phyloP scores from a whole-genome alignment of 2,329 filamentous ascomycete species.

The Didymella arachidicola region DNA sequence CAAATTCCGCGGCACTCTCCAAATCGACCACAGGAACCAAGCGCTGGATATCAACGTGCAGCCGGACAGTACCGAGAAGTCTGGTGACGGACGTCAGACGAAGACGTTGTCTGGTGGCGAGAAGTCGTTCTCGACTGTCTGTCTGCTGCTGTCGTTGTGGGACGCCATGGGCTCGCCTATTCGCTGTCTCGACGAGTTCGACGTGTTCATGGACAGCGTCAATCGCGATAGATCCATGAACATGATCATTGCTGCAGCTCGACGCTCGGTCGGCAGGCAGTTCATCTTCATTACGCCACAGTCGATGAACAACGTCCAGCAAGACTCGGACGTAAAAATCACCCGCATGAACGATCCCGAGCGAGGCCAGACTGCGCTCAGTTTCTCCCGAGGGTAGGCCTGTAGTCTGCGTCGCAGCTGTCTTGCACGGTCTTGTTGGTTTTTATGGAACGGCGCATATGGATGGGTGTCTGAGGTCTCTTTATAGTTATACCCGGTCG shows the following conservation, averaged over 20 bases:
- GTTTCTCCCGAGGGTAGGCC: constrained; percentile 25
- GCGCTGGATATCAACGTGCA: constrained; percentile 78
- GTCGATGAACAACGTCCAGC: constrained; percentile 64
- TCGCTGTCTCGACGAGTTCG: constrained; percentile 95
- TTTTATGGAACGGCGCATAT: not conserved
- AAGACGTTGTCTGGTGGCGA: constrained; percentile 95
- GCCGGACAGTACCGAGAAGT: constrained; percentile 73
- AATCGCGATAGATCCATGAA: constrained; percentile 93
- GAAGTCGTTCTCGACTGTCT: constrained; percentile 97
- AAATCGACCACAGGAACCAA: constrained; percentile 78
- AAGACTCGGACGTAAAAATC: constrained; percentile 74
- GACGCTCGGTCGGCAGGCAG: constrained; percentile 86
- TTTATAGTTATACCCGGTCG: constrained; percentile 32
- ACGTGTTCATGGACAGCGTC: constrained; percentile 99
- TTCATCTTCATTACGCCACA: constrained; percentile 98
- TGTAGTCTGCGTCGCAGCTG: not conserved
- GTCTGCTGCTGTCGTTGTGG: constrained; percentile 90
- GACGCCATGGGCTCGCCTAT: constrained; percentile 97
- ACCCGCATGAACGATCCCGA: constrained; percentile 70
- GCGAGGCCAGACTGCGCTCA: constrained; percentile 57
- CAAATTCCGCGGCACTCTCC: constrained; percentile 82
- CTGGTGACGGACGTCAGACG: constrained; percentile 77
- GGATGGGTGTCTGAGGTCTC: constrained; percentile 3
- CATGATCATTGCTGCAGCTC: constrained; percentile 88
- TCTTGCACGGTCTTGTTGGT: not conserved